Evolutionary conservation across 352 stramenopile genomes (phyloP).

Genomic region (Phytophthora pluvialis): DNA sequence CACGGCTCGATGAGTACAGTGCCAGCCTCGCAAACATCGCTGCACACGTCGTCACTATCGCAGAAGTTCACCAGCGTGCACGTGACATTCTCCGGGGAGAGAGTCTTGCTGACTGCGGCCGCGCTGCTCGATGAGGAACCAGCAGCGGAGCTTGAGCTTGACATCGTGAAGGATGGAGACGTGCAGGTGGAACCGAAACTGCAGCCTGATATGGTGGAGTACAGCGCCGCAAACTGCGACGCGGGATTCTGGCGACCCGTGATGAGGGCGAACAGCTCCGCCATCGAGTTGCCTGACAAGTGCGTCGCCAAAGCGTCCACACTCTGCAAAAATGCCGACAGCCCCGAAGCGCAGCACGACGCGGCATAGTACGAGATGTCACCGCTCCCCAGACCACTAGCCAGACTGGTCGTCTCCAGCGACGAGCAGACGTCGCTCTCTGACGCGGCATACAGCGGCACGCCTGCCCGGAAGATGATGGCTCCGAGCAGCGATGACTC

Average conservation of each 20-base stretch:
- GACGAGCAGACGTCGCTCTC: conserved; percentile 49
- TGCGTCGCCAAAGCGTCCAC: conserved; percentile 52
- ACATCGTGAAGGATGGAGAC: conserved; percentile 45
- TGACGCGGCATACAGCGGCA: conserved; percentile 59
- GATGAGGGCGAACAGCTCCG: conserved; percentile 64
- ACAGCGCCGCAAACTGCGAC: conserved; percentile 47
- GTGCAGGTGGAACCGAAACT: conserved; percentile 52
- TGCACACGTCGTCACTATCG: conserved; percentile 64
- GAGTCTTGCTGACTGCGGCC: conserved; percentile 31
- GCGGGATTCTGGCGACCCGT: conserved; percentile 38
- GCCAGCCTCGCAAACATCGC: conserved; percentile 59
- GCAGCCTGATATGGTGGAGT: conserved; percentile 47
- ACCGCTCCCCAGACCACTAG: conserved; percentile 44
- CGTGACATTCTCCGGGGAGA: conserved; percentile 49
- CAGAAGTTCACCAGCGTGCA: conserved; percentile 61
- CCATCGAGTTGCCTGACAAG: conserved; percentile 53
- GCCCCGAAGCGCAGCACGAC: conserved; percentile 52
- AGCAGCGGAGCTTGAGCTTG: conserved; percentile 21
- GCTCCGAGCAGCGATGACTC: conserved; percentile 49
- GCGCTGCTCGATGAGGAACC: conserved; percentile 27
- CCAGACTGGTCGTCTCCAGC: conserved; percentile 45
- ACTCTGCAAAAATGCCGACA: conserved; percentile 53
- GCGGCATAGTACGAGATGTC: conserved; percentile 50
- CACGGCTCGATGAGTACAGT: conserved; percentile 65
- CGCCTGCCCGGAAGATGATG: conserved; percentile 46